Base-by-base conservation (phyloP, 1,284 basidiomycete genomes). In the Rhodotorula sp. region DNA sequence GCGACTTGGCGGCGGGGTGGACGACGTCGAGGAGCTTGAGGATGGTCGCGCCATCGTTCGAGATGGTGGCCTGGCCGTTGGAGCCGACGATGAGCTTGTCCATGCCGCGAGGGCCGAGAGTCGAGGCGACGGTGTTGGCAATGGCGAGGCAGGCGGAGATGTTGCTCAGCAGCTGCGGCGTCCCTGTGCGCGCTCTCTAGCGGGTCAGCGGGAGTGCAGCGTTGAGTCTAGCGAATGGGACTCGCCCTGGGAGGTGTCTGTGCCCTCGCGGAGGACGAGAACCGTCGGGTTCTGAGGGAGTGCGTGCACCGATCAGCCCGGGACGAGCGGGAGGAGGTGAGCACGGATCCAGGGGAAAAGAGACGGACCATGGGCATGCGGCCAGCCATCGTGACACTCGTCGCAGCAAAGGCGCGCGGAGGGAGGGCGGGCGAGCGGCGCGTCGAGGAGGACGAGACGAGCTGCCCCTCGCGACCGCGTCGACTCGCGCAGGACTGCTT, bases 91-190 rank as follows among this genome's bases (percentile, higher is more conserved):
- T 95, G 68, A 99, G 86, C 83, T 98, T 99, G 84, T 98, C 96
- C 95, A 98, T 98, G 73, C 97, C 97, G 73, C 97, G 87, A 25
- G 97, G 97, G 27, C 97, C 97, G n/a, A 99, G 88, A 44, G 97
- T 99, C 67, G 89, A 94, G 25, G 97, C 88, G 69, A 97, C 87
- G 1, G 92, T 97, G 80, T 92, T 88, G 63, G 94, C 85, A 77
- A 97, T 90, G 19, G 94, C 92, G 66, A 95, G 87, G 83, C 94
- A 97, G 82, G 94, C 94, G 29, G 91, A 90, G 62, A 82, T 82
- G 79, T 82, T 82, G 73, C 79, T 79, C 36, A 82, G 77, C 44
- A 82, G 79, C 74, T 82, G 82, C 13, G 79, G 80, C 12, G 77
- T 81, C 12, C 73, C 68, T 73, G 61, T 8, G 15, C 2, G 41